These are phyloP conservation scores for Rhodotorula toruloides DNA, from an alignment of 768 basidiomycete genomes.

Conservation along the genomic window DNA sequence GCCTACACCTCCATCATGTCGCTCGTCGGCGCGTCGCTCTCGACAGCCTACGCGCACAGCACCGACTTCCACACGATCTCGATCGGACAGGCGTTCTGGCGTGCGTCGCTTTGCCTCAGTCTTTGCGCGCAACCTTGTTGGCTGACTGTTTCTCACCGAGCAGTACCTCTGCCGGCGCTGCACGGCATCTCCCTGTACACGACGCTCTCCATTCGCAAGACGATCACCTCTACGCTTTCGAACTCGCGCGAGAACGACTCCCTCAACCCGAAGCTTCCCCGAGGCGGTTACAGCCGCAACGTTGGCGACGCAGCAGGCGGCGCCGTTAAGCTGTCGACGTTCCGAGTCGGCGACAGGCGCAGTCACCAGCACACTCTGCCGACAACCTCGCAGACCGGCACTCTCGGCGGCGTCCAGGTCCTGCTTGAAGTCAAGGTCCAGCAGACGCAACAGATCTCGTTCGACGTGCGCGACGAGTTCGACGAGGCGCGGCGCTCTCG, in stretches of 20 bases:
- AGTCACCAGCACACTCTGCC: too few species aligned
- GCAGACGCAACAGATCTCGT: too few species aligned
- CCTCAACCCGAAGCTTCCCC: too few species aligned
- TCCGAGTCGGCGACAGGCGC: too few species aligned
- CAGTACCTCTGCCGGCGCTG: slow-evolving; percentile 20
- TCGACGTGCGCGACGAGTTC: too few species aligned
- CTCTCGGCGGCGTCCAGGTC: background rate
- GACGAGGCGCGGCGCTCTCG: too few species aligned
- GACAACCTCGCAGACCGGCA: too few species aligned
- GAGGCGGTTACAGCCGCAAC: background rate
- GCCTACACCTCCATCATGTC: slow-evolving; percentile 14
- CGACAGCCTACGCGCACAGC: background rate
- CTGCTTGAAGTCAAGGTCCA: too few species aligned
- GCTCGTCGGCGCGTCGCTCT: slow-evolving; percentile 2
- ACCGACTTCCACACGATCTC: background rate
- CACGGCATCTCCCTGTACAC: slow-evolving; percentile 31
- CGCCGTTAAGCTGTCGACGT: too few species aligned
- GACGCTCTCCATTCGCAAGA: slow-evolving; percentile 2
- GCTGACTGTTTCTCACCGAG: too few species aligned
- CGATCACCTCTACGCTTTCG: slow-evolving; percentile 1
- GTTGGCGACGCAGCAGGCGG: too few species aligned
- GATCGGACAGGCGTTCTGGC: background rate
- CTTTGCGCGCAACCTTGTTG: too few species aligned
- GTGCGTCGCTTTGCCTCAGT: background rate
- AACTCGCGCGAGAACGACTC: background rate